Evolutionary conservation across 208 protist genomes (phyloP).

Genomic region (Acanthamoeba quina): DNA sequence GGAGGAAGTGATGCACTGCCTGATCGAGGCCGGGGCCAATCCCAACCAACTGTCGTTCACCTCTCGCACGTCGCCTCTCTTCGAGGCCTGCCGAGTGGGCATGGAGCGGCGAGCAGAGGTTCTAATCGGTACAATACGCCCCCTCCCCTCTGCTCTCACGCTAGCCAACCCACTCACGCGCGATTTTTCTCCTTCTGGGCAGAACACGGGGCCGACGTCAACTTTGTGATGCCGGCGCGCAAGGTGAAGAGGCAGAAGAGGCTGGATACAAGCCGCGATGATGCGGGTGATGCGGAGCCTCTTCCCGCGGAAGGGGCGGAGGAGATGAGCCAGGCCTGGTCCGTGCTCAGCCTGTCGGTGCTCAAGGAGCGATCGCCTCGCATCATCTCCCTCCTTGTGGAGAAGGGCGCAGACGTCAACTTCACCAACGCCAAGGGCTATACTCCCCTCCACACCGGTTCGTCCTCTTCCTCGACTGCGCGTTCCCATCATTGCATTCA

Average conservation of each 20-base stretch:
- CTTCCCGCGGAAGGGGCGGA: not conserved
- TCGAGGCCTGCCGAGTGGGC: slow-evolving; percentile 7
- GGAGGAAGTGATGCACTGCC: slow-evolving; percentile 55
- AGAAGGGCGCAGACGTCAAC: slow-evolving; percentile 46
- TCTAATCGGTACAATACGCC: not conserved
- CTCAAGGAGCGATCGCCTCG: slow-evolving; percentile 50
- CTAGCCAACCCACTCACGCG: not conserved
- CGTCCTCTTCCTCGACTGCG: no score
- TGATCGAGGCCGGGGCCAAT: slow-evolving; percentile 44
- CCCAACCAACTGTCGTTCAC: slow-evolving; percentile 22
- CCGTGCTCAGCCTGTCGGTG: slow-evolving; percentile 24
- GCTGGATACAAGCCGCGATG: not conserved
- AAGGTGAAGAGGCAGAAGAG: not conserved
- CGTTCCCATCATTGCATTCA: not conserved
- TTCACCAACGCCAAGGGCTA: slow-evolving; percentile 41
- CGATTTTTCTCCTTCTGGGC: not conserved
- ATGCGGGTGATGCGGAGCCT: not conserved
- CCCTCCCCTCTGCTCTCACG: not conserved
- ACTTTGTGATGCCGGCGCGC: not conserved
- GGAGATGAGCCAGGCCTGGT: slow-evolving; percentile 43
- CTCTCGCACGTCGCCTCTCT: slow-evolving; percentile 11
- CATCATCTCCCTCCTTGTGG: slow-evolving; percentile 16
- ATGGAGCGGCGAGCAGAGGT: slow-evolving; percentile 33
- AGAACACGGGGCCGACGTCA: slow-evolving; percentile 31
- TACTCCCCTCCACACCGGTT: slow-evolving; percentile 52